Evolutionary conservation across 495 filamentous ascomycete genomes (phyloP).

Genomic region (Aspergillus indologenus): DNA sequence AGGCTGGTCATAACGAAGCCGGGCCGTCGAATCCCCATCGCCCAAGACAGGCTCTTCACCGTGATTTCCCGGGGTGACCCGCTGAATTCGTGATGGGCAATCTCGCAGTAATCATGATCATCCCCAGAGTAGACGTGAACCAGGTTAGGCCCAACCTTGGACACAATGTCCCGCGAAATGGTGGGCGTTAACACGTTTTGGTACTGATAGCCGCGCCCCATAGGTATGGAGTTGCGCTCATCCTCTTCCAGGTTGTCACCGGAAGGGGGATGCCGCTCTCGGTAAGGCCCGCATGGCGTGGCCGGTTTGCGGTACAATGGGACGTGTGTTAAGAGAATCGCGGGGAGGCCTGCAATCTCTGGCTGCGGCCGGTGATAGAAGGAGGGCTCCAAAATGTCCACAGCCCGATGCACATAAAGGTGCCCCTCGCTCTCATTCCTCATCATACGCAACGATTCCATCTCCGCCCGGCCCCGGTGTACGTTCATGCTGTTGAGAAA

Average conservation of each 20-base stretch:
- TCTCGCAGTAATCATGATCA: constrained; percentile 97
- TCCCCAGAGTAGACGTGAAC: constrained; percentile 87
- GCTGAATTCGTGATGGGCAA: constrained; percentile 67
- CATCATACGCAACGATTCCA: constrained; percentile 38
- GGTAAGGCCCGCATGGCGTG: constrained; percentile 86
- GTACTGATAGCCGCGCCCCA: constrained; percentile 85
- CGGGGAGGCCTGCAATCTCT: constrained; percentile 58
- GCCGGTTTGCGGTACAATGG: constrained; percentile 77
- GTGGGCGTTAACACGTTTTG: constrained; percentile 82
- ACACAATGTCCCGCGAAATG: constrained; percentile 68
- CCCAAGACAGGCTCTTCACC: constrained; percentile 89
- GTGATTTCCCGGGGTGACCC: constrained; percentile 81
- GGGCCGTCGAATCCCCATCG: constrained; percentile 90
- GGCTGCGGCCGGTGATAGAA: constrained; percentile 24
- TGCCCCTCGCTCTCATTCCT: constrained; percentile 43
- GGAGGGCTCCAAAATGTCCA: constrained; percentile 26
- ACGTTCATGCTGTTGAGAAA: constrained; percentile 66
- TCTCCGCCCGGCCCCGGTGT: constrained; percentile 41
- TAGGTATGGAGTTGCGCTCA: constrained; percentile 70
- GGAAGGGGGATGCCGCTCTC: constrained; percentile 75
- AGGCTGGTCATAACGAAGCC: constrained; percentile 86
- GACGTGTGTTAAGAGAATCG: constrained; percentile 84
- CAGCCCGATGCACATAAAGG: constrained; percentile 47
- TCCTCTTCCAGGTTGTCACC: constrained; percentile 63
- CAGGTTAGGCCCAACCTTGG: constrained; percentile 68